These are phyloP conservation scores for Boletus albobrunnescens DNA, from an alignment of 1,284 basidiomycete genomes.

Conservation along the genomic window DNA sequence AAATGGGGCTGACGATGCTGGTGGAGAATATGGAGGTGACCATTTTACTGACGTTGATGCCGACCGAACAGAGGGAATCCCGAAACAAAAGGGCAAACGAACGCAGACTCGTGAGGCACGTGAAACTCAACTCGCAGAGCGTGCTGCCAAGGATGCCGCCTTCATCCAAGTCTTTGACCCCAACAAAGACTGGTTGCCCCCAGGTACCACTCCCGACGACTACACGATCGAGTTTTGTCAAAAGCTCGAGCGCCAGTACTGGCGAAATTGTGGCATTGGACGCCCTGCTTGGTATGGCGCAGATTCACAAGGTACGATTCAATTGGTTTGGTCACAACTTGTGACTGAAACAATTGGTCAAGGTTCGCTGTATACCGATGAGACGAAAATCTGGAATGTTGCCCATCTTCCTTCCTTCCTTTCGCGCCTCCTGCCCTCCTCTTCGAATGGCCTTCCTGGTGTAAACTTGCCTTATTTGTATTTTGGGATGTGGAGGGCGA, in stretches of 20 bases:
- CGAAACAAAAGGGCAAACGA: conserved; percentile 44
- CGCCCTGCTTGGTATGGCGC: conserved; percentile 95
- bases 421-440: conserved; percentile 69
- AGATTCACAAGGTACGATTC: conserved; percentile 74
- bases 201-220: conserved; percentile 63
- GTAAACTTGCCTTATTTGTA: conserved; percentile 98
- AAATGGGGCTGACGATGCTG: conserved; percentile 11
- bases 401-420: conserved; percentile 85
- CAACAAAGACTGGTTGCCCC: conserved; percentile 72
- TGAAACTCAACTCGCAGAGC: conserved; percentile 52
- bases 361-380: conserved; percentile 85
- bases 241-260: conserved; percentile 86
- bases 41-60: conserved; percentile 8
- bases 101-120: conserved; percentile 46
- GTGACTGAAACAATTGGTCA: not conserved
- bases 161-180: conserved; percentile 75
- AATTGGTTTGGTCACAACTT: not conserved
- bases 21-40: conserved; percentile 15
- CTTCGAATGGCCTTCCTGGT: conserved; percentile 77
- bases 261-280: conserved; percentile 87
- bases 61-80: conserved; percentile 32
- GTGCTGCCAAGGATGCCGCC: conserved; percentile 50
- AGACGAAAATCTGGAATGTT: conserved; percentile 89
- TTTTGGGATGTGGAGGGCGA: conserved; percentile 99
- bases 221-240: conserved; percentile 85